These are phyloP conservation scores for Aspergillus sp. DNA, from an alignment of 2,329 filamentous ascomycete genomes.

Conservation along the genomic window DNA sequence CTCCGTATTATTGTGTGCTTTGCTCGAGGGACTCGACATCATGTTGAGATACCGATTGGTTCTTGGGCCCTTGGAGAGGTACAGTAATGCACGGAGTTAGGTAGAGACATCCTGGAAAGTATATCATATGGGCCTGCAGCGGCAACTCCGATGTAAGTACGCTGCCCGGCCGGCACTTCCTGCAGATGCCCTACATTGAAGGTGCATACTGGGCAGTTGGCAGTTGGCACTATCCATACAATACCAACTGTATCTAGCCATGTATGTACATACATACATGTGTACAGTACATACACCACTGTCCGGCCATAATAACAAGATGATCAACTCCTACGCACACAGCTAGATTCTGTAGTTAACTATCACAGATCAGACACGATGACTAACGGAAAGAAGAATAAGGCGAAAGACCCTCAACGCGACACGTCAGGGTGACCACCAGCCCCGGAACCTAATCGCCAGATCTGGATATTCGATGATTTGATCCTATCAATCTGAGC, in stretches of 20 bases:
- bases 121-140: not conserved
- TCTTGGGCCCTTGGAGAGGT: too few species aligned
- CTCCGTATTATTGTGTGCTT: too few species aligned
- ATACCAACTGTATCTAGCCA: too few species aligned
- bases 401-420: not conserved
- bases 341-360: too few species aligned
- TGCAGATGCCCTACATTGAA: not conserved
- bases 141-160: not conserved
- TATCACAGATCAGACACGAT: not conserved
- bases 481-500: not conserved
- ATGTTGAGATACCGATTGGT: too few species aligned
- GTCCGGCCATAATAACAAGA: too few species aligned
- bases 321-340: too few species aligned
- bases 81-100: not conserved
- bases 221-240: too few species aligned
- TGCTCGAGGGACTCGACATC: too few species aligned
- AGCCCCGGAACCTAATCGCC: not conserved
- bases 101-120: not conserved
- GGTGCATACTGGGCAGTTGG: too few species aligned
- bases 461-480: not conserved
- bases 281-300: too few species aligned
- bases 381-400: not conserved
- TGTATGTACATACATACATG: too few species aligned
- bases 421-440: not conserved
- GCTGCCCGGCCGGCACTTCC: not conserved